Percentiles rank a stretch among this genome's conserved stretches.
These are phyloP conservation scores for Ceratocystis papillata DNA, from an alignment of 2,329 filamentous ascomycete genomes.

Conservation along the genomic window DNA sequence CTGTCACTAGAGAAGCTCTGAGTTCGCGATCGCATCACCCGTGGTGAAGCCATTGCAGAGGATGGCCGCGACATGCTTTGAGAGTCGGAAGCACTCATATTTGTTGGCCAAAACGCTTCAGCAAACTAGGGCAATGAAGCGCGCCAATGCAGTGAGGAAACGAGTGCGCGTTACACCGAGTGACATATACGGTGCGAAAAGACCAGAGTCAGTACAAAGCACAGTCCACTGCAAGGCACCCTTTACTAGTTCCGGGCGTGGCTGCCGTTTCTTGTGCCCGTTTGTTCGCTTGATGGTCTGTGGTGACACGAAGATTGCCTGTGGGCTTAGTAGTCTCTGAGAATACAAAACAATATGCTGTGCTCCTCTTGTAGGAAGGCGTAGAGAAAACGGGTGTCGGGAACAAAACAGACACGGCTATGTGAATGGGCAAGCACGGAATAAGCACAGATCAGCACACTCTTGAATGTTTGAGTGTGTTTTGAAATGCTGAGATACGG, in stretches of 20 bases:
- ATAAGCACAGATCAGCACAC: neutral
- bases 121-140: neutral
- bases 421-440: neutral
- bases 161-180: slow-evolving; percentile 2
- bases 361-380: neutral
- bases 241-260: slow-evolving; percentile 4
- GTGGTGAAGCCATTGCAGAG: slow-evolving; percentile 31
- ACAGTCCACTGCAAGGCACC: slow-evolving; percentile 14
- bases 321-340: neutral
- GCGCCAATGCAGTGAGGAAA: neutral
- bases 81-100: slow-evolving; percentile 21
- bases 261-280: slow-evolving; percentile 1
- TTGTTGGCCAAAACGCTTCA: neutral
- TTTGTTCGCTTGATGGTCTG: slow-evolving; percentile 12
- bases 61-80: slow-evolving; percentile 30
- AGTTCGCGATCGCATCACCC: slow-evolving; percentile 39
- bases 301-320: slow-evolving; percentile 10
- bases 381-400: slow-evolving; percentile 4
- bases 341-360: slow-evolving; percentile 4
- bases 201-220: neutral
- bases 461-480: neutral
- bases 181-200: slow-evolving; percentile 13
- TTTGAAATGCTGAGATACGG: neutral
- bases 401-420: neutral
- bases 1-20: slow-evolving; percentile 62